Evolutionary conservation across 768 basidiomycete genomes (phyloP).

Genomic region (Mycena indigotica): DNA sequence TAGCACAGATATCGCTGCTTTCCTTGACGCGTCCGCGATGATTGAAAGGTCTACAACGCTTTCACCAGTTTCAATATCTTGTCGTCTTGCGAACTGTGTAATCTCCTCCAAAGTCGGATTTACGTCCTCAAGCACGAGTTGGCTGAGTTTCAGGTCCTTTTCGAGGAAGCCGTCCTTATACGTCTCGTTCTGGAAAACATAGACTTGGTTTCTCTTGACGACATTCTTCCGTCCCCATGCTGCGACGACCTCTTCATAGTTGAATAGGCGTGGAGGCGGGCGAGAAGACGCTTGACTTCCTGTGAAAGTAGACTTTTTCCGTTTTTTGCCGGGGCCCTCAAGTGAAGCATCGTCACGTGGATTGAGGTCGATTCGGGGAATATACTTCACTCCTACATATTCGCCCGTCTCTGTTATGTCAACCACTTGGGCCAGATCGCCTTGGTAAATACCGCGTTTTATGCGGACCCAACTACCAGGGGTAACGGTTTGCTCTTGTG

Average conservation of each 20-base stretch:
- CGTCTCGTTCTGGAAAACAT: conserved; percentile 90
- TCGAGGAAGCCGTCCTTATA: conserved; percentile 95
- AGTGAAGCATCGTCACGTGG: conserved; percentile 76
- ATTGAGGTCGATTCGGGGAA: conserved; percentile 96
- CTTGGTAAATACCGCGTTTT: conserved; percentile 89
- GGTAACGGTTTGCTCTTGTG: conserved; percentile 82
- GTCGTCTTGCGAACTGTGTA: conserved; percentile 79
- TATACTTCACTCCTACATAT: conserved; percentile 88
- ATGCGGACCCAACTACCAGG: conserved; percentile 95
- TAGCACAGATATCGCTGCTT: conserved; percentile 89
- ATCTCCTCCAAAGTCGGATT: conserved; percentile 97
- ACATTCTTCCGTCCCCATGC: conserved; percentile 82
- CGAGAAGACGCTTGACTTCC: conserved; percentile 64
- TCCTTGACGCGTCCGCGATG: conserved; percentile 90
- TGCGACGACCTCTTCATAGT: conserved; percentile 87
- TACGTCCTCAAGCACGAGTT: conserved; percentile 81
- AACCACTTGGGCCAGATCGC: conserved; percentile 93
- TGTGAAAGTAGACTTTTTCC: conserved; percentile 62
- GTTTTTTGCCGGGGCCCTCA: conserved; percentile 76
- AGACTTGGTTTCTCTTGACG: conserved; percentile 70
- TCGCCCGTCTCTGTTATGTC: conserved; percentile 93
- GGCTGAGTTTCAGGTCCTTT: conserved; percentile 88
- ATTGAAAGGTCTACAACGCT: conserved; percentile 82
- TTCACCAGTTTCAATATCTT: conserved; percentile 69
- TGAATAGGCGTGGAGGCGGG: conserved; percentile 91